Evolutionary conservation across 202 grass and related monocot genomes (phyloP).

Genomic region (Carex arenaria): DNA sequence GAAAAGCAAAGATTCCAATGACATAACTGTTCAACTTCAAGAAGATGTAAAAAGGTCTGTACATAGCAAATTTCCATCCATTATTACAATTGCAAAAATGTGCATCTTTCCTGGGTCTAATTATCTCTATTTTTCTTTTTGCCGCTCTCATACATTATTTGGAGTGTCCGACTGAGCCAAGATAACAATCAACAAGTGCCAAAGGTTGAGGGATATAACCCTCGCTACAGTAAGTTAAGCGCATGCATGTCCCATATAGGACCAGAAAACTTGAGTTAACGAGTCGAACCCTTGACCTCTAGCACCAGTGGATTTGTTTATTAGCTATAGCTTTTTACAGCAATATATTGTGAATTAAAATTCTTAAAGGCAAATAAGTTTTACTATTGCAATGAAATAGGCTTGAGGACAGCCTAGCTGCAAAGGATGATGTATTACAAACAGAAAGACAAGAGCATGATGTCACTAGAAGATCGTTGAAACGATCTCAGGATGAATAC

Average conservation of each 20-base stretch:
- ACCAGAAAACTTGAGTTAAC: constrained; percentile 5
- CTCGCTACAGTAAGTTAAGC: constrained; percentile 18
- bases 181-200: constrained; percentile 10
- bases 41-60: constrained; percentile 47
- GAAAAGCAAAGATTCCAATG: constrained; percentile 50
- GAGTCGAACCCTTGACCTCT: constrained; percentile 27
- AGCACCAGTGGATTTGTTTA: constrained; percentile 6
- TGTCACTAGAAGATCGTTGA: constrained; percentile 45
- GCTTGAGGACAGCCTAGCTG: constrained; percentile 63
- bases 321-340: neutral
- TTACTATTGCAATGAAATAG: constrained; percentile 42
- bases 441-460: constrained; percentile 56
- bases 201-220: constrained; percentile 18
- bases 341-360: constrained; percentile 12
- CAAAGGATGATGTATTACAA: constrained; percentile 58
- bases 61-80: constrained; percentile 8
- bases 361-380: constrained; percentile 25
- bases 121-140: constrained; percentile 21
- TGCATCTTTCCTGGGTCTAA: constrained; percentile 10
- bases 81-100: constrained; percentile 1
- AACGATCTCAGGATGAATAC: constrained; percentile 55
- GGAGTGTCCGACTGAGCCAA: constrained; percentile 16
- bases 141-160: constrained; percentile 9
- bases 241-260: constrained; percentile 10
- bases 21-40: constrained; percentile 50